Conservation (phyloP, 495 filamentous ascomycete genomes). For the Aspergillus ostianus region DNA sequence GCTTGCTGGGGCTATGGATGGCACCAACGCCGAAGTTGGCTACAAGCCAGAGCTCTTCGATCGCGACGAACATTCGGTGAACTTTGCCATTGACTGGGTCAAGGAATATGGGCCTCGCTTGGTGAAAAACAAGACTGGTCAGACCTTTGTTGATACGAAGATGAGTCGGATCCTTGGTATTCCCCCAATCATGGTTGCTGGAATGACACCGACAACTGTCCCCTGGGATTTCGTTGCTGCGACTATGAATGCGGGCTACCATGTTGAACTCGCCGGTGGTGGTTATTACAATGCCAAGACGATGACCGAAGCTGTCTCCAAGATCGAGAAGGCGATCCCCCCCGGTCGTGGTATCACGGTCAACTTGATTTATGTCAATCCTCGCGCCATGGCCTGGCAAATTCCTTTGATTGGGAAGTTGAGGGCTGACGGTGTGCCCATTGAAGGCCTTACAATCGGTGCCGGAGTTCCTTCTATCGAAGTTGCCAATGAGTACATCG, state of each 20-base stretch:
- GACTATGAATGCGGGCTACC: slow-evolving; percentile 92
- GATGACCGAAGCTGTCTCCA: slow-evolving; percentile 83
- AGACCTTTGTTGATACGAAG: slow-evolving; percentile 93
- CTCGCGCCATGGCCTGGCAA: slow-evolving; percentile 95
- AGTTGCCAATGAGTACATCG: slow-evolving; percentile 90
- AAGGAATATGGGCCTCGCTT: slow-evolving; percentile 89
- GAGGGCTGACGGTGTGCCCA: slow-evolving; percentile 82
- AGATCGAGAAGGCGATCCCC: slow-evolving; percentile 86
- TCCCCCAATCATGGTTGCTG: slow-evolving; percentile 88
- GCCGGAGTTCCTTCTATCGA: slow-evolving; percentile 93
- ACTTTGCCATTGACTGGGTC: slow-evolving; percentile 97
- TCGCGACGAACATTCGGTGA: slow-evolving; percentile 89
- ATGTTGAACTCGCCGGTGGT: slow-evolving; percentile 85
- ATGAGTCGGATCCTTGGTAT: slow-evolving; percentile 91
- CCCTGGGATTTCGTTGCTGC: slow-evolving; percentile 96
- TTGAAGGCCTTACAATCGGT: slow-evolving; percentile 92
- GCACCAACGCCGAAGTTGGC: slow-evolving; percentile 84
- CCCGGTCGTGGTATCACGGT: slow-evolving; percentile 89
- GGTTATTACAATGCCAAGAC: slow-evolving; percentile 91
- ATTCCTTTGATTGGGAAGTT: slow-evolving; percentile 86
- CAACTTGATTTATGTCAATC: slow-evolving; percentile 97
- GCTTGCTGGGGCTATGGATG: slow-evolving; percentile 85
- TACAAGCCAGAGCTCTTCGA: slow-evolving; percentile 98
- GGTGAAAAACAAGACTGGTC: slow-evolving; percentile 79
- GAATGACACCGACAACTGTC: slow-evolving; percentile 94